phyloP scores from a whole-genome alignment of 495 filamentous ascomycete species.

The Trichoderma virens region DNA sequence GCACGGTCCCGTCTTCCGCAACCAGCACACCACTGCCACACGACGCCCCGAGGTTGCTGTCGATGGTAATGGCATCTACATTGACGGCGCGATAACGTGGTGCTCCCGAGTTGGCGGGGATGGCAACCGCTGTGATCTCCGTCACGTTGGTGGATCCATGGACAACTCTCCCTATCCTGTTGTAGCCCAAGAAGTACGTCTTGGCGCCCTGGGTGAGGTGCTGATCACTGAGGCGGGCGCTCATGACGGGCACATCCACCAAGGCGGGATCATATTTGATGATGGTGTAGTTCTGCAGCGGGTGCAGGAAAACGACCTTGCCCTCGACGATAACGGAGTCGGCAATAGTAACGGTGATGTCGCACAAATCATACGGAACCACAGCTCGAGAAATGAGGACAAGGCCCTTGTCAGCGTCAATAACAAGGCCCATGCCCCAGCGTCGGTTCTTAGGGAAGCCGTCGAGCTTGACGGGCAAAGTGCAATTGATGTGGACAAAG shows the following conservation, averaged over 20 bases:
- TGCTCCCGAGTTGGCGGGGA: slow-evolving; percentile 82
- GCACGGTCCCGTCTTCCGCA: slow-evolving; percentile 81
- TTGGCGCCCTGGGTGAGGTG: slow-evolving; percentile 81
- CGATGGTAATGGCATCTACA: slow-evolving; percentile 93
- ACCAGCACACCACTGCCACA: slow-evolving; percentile 94
- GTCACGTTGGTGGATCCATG: slow-evolving; percentile 92
- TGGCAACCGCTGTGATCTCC: slow-evolving; percentile 94
- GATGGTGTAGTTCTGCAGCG: slow-evolving; percentile 95
- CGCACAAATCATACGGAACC: slow-evolving; percentile 92
- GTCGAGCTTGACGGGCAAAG: slow-evolving; percentile 91
- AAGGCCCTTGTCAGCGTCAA: slow-evolving; percentile 91
- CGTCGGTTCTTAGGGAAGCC: slow-evolving; percentile 89
- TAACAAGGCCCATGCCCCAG: slow-evolving; percentile 89
- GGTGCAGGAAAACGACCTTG: slow-evolving; percentile 94
- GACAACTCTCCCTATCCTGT: slow-evolving; percentile 87
- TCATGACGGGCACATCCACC: slow-evolving; percentile 86
- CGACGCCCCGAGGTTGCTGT: slow-evolving; percentile 81
- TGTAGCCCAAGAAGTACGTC: slow-evolving; percentile 94
- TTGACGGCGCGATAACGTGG: slow-evolving; percentile 96
- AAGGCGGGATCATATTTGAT: slow-evolving; percentile 90
- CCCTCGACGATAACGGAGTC: slow-evolving; percentile 91
- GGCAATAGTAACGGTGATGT: slow-evolving; percentile 89
- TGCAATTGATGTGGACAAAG: slow-evolving; percentile 87
- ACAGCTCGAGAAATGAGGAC: slow-evolving; percentile 90
- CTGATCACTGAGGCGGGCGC: slow-evolving; percentile 70